These are phyloP conservation scores for Dioscorea alata DNA, from an alignment of 106 monocot species.

Conservation along the genomic window DNA sequence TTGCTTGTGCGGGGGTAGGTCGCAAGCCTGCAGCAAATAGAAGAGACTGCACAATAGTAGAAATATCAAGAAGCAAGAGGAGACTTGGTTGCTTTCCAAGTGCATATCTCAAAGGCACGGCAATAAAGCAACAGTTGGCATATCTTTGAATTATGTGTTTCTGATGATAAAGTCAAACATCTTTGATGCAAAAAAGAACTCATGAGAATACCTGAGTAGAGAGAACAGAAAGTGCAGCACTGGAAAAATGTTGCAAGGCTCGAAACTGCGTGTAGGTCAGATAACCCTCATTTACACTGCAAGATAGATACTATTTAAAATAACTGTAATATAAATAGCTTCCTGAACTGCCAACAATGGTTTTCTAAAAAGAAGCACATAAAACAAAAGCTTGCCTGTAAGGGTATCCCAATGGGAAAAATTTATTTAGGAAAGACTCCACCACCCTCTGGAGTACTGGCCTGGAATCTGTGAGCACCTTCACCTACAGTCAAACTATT, in stretches of 20 bases:
- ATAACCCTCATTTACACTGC: slow-evolving; percentile 92
- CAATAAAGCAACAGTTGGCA: no score
- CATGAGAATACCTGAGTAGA: slow-evolving; percentile 75
- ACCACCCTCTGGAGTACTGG: slow-evolving; percentile 48
- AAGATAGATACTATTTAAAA: background rate
- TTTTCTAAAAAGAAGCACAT: background rate
- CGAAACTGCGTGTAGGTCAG: slow-evolving; percentile 76
- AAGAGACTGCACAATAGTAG: slow-evolving; percentile 56
- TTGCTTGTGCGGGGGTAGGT: slow-evolving; percentile 93
- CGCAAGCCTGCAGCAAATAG: slow-evolving; percentile 98
- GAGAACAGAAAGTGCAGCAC: slow-evolving; percentile 80
- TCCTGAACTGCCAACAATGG: no score
- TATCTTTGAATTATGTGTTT: no score
- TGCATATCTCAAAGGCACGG: slow-evolving; percentile 9
- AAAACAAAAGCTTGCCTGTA: slow-evolving; percentile 45
- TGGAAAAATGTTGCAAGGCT: slow-evolving; percentile 89
- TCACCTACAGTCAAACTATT: slow-evolving; percentile 43
- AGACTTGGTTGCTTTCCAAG: slow-evolving; percentile 22
- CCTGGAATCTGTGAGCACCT: slow-evolving; percentile 57
- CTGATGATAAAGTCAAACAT: no score
- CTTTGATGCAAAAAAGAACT: no score
- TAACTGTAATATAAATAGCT: background rate
- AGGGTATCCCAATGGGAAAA: slow-evolving; percentile 94
- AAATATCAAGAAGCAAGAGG: slow-evolving; percentile 33
- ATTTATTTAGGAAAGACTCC: slow-evolving; percentile 89